Evolutionary conservation across 2,329 filamentous ascomycete species (phyloP).

Genomic region (Nothopassalora personata): DNA sequence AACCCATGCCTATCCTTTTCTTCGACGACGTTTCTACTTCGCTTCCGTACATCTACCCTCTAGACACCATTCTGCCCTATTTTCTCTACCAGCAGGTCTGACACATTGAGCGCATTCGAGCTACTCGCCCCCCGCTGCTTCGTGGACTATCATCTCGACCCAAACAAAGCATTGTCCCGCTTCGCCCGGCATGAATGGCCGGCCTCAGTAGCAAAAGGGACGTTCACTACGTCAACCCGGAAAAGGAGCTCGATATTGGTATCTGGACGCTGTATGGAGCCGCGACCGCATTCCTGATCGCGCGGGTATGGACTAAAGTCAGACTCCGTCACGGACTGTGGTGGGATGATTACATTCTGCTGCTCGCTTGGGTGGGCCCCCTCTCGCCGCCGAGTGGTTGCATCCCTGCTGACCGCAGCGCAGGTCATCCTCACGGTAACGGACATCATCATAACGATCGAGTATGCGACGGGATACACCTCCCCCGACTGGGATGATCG

Average conservation of each 20-base stretch:
- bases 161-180: not conserved
- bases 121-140: not conserved
- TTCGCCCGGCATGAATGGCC: slow-evolving; percentile 15
- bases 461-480: slow-evolving; percentile 49
- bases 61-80: not conserved
- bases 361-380: slow-evolving; percentile 34
- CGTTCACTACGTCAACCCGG: slow-evolving; percentile 32
- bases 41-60: not conserved
- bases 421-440: slow-evolving; percentile 43
- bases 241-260: slow-evolving; percentile 34
- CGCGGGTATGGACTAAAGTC: slow-evolving; percentile 36
- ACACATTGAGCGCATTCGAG: not conserved
- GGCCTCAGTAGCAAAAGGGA: slow-evolving; percentile 11
- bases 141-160: not conserved
- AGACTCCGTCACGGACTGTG: slow-evolving; percentile 37
- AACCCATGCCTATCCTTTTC: not conserved
- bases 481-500: slow-evolving; percentile 46
- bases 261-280: slow-evolving; percentile 38
- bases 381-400: not conserved
- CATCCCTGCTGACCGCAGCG: slow-evolving; percentile 2
- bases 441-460: slow-evolving; percentile 42
- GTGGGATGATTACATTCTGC: slow-evolving; percentile 38
- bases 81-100: not conserved
- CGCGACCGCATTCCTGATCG: slow-evolving; percentile 33
- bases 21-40: not conserved